Base-by-base conservation (phyloP, 768 basidiomycete species). In the Stropharia rugosoannulata region DNA sequence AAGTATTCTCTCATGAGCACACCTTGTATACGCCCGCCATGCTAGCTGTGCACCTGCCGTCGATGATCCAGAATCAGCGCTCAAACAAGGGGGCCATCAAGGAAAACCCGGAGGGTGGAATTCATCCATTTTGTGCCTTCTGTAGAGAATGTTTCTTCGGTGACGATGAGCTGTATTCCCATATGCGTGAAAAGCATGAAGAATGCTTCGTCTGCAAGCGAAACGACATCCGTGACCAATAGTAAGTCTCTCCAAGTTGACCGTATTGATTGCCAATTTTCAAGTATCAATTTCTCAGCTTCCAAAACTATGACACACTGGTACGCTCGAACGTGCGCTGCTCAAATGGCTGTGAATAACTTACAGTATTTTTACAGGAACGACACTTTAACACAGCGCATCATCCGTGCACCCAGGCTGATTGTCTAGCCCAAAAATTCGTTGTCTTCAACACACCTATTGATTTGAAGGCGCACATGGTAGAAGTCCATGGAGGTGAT, bases 1-100 rank as follows among this genome's bases (percentile, higher is more conserved):
- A 97, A 63, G 89, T 98, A 38, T 99, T 99, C 68, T 79, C 92
- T 1, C 95, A 99, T 70, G 96, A 99, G 69, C 96, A 98, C 65
- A 82, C 86, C 1, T 68, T 97, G 25, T 99, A 96, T 67, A 77
- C 85, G 1, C 80, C 68, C 58, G 86, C 65, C 73, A 51, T 76
- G 5, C 69, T 96, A 4, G 76, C 82, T 6, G 56, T 82, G 3
- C 95, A 98, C 68, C 75, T 96, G 4, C 95, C 95, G 0, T 90
- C 91, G 0, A 79, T 86, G 66, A 75, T 74, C 22, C 49, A 50
- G 40, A 35, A 10, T 19, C 74, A 65, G 48, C 68, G 78, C 35
- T 64, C 73, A 56, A 77, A 75, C 53, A 74, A 72, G 59, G 39
- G 64, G 52, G 39, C 68, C 10, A 68, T 74, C 12, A 80, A 78